Conservation (phyloP, 2,329 filamentous ascomycete species). For the Penicillium aurantiogriseum region DNA sequence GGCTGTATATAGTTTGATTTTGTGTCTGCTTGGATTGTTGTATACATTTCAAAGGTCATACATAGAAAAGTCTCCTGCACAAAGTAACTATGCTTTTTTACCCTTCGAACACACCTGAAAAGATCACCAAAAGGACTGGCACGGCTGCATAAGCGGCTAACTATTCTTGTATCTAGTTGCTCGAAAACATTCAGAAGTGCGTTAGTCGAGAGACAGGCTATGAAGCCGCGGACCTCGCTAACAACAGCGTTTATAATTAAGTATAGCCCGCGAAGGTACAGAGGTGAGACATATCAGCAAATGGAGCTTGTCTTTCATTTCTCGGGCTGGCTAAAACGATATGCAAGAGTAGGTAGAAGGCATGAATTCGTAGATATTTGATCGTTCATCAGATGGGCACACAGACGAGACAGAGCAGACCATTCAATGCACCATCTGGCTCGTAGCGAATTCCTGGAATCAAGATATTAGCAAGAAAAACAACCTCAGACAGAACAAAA, state of each 20-base stretch:
- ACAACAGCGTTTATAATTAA: not conserved
- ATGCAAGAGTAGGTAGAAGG: slow-evolving; percentile 3
- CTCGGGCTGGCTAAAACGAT: not conserved
- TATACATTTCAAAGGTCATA: not conserved
- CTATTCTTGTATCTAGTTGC: not conserved
- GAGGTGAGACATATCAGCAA: not conserved
- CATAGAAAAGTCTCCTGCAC: too few relatives aligned
- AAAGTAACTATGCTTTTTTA: too few relatives aligned
- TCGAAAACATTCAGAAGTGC: not conserved
- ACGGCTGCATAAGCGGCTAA: too few relatives aligned
- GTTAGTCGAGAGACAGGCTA: not conserved
- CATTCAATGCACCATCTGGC: slow-evolving; percentile 37
- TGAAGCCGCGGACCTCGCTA: not conserved
- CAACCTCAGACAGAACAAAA: not conserved
- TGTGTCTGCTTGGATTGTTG: not conserved
- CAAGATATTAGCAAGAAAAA: slow-evolving; percentile 4
- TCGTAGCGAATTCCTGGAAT: slow-evolving; percentile 34
- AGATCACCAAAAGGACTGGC: too few relatives aligned
- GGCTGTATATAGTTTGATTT: not conserved
- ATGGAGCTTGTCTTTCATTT: not conserved
- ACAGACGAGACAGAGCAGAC: not conserved
- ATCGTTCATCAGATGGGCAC: slow-evolving; percentile 16
- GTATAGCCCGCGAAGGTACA: not conserved
- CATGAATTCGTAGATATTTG: slow-evolving; percentile 25
- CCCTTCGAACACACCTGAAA: too few relatives aligned